Evolutionary conservation across 345 rosid species (phyloP).

Genomic region (Syzygium jambos): DNA sequence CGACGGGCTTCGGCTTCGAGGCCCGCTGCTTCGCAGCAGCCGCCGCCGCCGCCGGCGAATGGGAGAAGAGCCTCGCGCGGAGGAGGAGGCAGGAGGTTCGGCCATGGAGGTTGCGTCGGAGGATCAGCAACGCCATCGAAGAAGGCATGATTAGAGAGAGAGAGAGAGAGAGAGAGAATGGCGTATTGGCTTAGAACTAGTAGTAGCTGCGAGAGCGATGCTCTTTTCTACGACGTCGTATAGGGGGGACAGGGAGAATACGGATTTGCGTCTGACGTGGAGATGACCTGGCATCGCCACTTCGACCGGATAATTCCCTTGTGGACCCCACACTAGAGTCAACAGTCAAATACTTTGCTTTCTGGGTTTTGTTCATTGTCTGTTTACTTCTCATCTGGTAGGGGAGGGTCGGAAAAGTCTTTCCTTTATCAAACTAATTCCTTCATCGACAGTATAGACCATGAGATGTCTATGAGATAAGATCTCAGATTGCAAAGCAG

Average conservation of each 20-base stretch:
- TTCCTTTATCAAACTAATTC: neutral
- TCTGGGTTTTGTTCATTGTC: neutral
- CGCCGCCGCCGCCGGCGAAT: neutral
- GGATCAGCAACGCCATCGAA: constrained; percentile 38
- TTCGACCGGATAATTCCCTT: neutral
- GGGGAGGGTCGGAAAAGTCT: neutral
- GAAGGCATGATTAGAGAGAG: neutral
- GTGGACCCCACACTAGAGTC: neutral
- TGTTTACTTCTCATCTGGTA: neutral
- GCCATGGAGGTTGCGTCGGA: constrained; percentile 32
- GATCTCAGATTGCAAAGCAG: neutral
- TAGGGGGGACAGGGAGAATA: rapidly evolving
- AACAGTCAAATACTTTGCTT: too few species aligned
- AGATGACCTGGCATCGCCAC: neutral
- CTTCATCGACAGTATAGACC: rapidly evolving
- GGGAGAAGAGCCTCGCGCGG: constrained; percentile 21
- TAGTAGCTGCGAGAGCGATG: neutral
- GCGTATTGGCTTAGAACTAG: neutral
- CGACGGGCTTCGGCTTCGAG: constrained; percentile 21
- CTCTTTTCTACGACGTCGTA: neutral
- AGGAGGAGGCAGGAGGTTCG: constrained; percentile 2
- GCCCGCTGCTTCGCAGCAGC: neutral
- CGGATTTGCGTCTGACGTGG: neutral
- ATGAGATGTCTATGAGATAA: neutral
- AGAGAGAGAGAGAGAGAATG: neutral